Base-by-base conservation (phyloP, 306 rosid genomes). In the Medicago ruthenica region DNA sequence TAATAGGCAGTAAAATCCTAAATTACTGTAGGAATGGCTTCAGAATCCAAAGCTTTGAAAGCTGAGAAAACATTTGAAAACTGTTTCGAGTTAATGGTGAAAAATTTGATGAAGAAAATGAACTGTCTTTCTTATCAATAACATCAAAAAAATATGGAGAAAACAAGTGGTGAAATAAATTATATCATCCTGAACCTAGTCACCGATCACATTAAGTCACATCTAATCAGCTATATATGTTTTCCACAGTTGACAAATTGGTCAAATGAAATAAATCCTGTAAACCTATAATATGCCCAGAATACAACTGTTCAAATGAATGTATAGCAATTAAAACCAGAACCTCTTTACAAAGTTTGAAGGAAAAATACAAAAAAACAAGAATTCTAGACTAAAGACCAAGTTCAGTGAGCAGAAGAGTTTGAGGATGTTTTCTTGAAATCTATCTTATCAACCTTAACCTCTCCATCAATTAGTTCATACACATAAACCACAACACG, bases 371-470 rank as follows among this genome's bases (percentile, higher is more conserved):
- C 31, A 73, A 34, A 57, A 45, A 50, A 42, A 36, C 42, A n/a
- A 62, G 12, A 6, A 9, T 31, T 16, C 3, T 5, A 45, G 5
- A 14, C 57, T n/a, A 16, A 9, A 9, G 76, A 62, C 53, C 82
- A 37, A 73, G 60, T 21, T 91, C 81, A 91, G 80, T 88, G 95
- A 73, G 93, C 82, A 7, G 96, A 17, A 73, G 88, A 90, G 79
- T 82, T 40, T 12, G 93, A 57, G 41, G 98, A 70, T 57, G 98
- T 90, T 85, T 96, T 96, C 98, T 96, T 96, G 81, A 96, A 96
- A 75, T 96, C 99, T 77, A 96, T 96, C 90, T 96, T 96, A 92
- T 96, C 99, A 67, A 96, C 99, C 93, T 92, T 96, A 62, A 96
- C 99, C 90, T 96, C 98, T 60, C 99, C 98, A 20, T 92, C 97